phyloP scores from a whole-genome alignment of 2,329 filamentous ascomycete genomes.

The Arthroderma sp. region DNA sequence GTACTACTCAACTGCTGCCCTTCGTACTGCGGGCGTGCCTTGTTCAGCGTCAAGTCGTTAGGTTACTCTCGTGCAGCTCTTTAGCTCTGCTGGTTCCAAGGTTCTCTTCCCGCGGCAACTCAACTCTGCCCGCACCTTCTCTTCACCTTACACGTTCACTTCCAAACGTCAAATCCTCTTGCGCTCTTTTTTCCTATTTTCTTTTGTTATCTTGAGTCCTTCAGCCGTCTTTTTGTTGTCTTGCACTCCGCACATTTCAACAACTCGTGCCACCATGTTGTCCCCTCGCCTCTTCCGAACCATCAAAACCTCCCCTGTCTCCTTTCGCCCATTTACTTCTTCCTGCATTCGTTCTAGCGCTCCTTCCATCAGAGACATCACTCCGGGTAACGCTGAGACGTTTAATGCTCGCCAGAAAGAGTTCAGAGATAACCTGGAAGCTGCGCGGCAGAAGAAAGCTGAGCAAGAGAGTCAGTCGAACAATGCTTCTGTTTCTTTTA shows the following conservation, averaged over 20 bases:
- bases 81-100: conserved; percentile 1
- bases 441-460: conserved; percentile 62
- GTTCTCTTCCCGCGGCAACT: neutral
- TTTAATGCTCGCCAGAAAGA: conserved; percentile 77
- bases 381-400: conserved; percentile 52
- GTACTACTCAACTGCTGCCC: no score
- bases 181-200: neutral
- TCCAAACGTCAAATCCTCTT: no score
- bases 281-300: conserved; percentile 38
- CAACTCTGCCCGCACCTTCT: no score
- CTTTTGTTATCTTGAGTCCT: neutral
- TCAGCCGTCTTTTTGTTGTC: neutral
- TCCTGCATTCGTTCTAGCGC: conserved; percentile 39
- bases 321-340: conserved; percentile 46
- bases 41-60: no score
- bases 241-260: neutral
- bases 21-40: no score
- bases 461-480: conserved; percentile 69
- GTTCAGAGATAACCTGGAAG: conserved; percentile 70
- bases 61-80: no score
- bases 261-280: conserved; percentile 24
- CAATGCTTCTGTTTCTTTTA: conserved; percentile 30
- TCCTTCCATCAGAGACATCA: conserved; percentile 81
- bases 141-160: no score
- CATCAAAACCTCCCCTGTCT: conserved; percentile 34